Evolutionary conservation across 306 rosid genomes (phyloP).

Genomic region (Neltuma alba): DNA sequence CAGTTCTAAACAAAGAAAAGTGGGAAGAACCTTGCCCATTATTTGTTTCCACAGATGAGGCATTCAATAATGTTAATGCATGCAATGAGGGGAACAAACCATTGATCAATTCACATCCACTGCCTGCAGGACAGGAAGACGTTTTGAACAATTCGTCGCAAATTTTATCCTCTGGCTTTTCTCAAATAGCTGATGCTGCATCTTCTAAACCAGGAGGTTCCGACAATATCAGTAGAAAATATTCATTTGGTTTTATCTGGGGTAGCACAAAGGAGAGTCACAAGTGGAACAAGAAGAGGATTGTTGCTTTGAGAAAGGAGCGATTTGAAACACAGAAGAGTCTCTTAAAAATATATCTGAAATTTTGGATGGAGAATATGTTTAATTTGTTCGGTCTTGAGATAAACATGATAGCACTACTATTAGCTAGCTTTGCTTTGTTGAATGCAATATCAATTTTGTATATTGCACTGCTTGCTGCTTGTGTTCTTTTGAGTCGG

Average conservation of each 20-base stretch:
- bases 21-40: conserved; percentile 97
- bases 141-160: conserved; percentile 48
- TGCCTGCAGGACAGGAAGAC: conserved; percentile 49
- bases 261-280: conserved; percentile 91
- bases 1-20: conserved; percentile 56
- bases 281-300: conserved; percentile 88
- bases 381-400: conserved; percentile 96
- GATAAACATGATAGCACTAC: conserved; percentile 94
- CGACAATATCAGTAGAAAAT: conserved; percentile 59
- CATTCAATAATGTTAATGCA: conserved; percentile 38
- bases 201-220: conserved; percentile 55
- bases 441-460: conserved; percentile 82
- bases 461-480: conserved; percentile 79
- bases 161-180: conserved; percentile 47
- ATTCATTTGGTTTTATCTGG: conserved; percentile 87
- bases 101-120: conserved; percentile 39
- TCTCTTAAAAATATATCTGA: conserved; percentile 75
- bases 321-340: conserved; percentile 87
- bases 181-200: conserved; percentile 48
- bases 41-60: conserved; percentile 78
- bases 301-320: conserved; percentile 77
- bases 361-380: conserved; percentile 89
- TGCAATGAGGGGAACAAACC: conserved; percentile 52
- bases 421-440: conserved; percentile 91
- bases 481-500: conserved; percentile 84